Conservation (phyloP, 139 green algal genomes). For the Tetradesmus obliquus region DNA sequence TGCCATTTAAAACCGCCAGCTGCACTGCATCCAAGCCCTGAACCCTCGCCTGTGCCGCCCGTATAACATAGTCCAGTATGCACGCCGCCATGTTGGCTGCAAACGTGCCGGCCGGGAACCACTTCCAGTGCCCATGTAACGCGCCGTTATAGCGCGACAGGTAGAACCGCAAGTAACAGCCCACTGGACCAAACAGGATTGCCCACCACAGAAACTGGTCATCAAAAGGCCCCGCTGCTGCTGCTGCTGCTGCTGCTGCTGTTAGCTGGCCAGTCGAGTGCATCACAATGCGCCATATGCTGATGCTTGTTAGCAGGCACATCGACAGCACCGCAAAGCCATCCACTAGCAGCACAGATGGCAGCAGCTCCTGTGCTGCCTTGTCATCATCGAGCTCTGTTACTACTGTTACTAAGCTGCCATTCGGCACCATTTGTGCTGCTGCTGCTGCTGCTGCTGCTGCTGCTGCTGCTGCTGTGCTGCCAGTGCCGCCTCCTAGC, state of each 20-base stretch:
- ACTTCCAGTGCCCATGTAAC: slow-evolving; percentile 50
- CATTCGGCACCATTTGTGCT: neutral
- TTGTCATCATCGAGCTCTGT: neutral
- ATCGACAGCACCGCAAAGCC: neutral
- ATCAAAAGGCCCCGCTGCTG: neutral
- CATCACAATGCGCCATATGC: slow-evolving; percentile 20
- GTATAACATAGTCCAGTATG: slow-evolving; percentile 57
- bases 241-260: neutral
- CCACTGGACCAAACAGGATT: slow-evolving; percentile 55
- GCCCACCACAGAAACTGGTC: slow-evolving; percentile 45
- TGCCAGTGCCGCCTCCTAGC: neutral
- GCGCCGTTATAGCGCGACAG: slow-evolving; percentile 75
- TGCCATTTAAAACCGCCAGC: slow-evolving; percentile 39
- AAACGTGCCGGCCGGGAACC: slow-evolving; percentile 82
- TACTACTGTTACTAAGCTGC: neutral
- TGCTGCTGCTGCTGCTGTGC: neutral
- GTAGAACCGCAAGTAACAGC: slow-evolving; percentile 69
- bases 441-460: slow-evolving; percentile 7
- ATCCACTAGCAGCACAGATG: slow-evolving; percentile 14
- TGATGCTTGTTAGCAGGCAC: slow-evolving; percentile 29
- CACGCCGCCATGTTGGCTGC: slow-evolving; percentile 79
- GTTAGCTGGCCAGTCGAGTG: neutral
- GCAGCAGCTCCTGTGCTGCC: neutral
- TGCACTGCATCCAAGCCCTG: neutral
- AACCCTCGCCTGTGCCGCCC: slow-evolving; percentile 36